Conservation (phyloP, 2,329 filamentous ascomycete species). For the Clarireedia monteithiana region DNA sequence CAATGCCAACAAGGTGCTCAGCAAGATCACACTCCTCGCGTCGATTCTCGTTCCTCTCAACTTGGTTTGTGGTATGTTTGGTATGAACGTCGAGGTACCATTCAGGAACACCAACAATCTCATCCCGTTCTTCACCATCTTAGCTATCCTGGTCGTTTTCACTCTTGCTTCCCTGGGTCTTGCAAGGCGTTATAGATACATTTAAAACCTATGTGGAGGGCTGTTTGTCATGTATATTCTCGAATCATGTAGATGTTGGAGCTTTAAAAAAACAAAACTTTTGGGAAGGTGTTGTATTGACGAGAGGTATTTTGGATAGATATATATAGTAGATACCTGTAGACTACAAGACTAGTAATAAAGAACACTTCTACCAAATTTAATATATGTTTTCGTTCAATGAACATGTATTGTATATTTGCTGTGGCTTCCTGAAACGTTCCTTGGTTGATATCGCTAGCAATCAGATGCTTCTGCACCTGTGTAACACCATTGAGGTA, state of each 20-base stretch:
- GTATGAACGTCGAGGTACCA: conserved; percentile 78
- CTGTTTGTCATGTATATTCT: too few species aligned
- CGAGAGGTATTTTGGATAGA: background rate
- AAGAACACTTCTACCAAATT: background rate
- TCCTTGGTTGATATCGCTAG: too few species aligned
- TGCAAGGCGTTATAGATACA: conserved; percentile 25
- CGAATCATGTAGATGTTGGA: too few species aligned
- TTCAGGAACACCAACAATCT: conserved; percentile 41
- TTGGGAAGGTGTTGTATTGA: background rate
- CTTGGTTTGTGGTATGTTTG: conserved; percentile 59
- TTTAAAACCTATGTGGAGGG: conserved; percentile 13
- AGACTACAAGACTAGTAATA: background rate
- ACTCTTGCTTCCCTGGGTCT: conserved; percentile 19
- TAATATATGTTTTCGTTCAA: too few species aligned
- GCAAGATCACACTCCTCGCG: conserved; percentile 90
- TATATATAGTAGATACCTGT: background rate
- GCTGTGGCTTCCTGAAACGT: too few species aligned
- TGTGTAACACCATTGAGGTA: too few species aligned
- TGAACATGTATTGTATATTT: too few species aligned
- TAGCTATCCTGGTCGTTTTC: conserved; percentile 49
- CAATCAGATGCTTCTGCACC: too few species aligned
- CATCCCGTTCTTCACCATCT: conserved; percentile 53
- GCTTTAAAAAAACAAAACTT: background rate
- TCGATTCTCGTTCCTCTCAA: conserved; percentile 96
- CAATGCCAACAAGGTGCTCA: conserved; percentile 78